Evolutionary conservation across 257 asterid species (phyloP).

Genomic region (Solanum okadae): DNA sequence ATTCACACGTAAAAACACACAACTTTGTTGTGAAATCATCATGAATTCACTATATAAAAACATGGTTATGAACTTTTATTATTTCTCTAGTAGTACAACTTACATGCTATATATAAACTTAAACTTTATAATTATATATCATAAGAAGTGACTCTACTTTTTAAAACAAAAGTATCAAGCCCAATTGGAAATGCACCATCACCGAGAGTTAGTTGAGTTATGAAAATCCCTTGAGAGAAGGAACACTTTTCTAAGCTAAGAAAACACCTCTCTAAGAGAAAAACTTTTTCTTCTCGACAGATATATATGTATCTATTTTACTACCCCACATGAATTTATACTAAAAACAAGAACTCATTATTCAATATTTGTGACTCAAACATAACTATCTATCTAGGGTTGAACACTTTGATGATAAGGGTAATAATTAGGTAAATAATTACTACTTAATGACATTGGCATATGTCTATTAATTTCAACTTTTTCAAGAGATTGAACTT

Average conservation of each 20-base stretch:
- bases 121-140: constrained; percentile 10
- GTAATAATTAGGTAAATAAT: constrained; percentile 17
- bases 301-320: not conserved
- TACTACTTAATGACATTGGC: constrained; percentile 46
- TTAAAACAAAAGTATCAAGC: too few species aligned
- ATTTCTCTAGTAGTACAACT: constrained; percentile 12
- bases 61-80: not conserved
- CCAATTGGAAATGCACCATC: too few species aligned
- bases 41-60: too few species aligned
- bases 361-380: not conserved
- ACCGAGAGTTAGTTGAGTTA: too few species aligned
- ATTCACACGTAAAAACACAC: too few species aligned
- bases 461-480: constrained; percentile 48
- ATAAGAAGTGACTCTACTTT: not conserved
- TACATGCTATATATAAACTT: constrained; percentile 29
- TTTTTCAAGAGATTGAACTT: constrained; percentile 64
- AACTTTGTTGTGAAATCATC: too few species aligned
- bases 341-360: not conserved
- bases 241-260: too few species aligned
- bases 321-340: not conserved
- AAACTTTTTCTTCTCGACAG: too few species aligned
- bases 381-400: constrained; percentile 14
- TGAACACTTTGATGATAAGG: constrained; percentile 20
- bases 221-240: too few species aligned
- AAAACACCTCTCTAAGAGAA: too few species aligned